Evolutionary conservation across 768 basidiomycete species (phyloP), one percentile per base, ranked within the genome.

Genomic region (Kwoniella bestiolae): DNA sequence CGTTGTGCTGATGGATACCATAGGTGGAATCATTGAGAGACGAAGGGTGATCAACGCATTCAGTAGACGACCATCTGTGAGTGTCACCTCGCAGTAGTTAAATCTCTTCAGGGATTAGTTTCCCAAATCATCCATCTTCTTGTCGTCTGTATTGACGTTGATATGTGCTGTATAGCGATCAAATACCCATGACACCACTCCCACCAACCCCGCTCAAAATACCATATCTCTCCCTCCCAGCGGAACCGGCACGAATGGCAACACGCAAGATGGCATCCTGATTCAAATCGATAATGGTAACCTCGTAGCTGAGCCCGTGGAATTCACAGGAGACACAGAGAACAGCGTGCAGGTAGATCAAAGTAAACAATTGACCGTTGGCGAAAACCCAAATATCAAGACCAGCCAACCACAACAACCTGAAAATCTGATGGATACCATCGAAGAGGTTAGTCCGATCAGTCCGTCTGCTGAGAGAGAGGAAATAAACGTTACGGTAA

Each of bases 11-110:
- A n/a, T 8, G 46, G 25, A 14, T 9, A 25, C n/a, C 3, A 25
- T 45, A 80, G 79, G 78, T 23, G 79, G 79, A 18, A 80, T 80
- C 65, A 80, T 80, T 56, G 79, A 80, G 67, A 69, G 79, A 41
- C 75, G 79, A 38, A 55, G 69, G 41, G 74, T 74, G 5, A 71
- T 75, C 59, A 69, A 67, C 28, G 72, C 74, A 4, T 61, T 75
- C 31, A 67, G 69, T 38, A 65, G 76, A 31, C 53, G 70, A 29
- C 72, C 76, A 46, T 75, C 74, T 12, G 71, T 72, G 31, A 56
- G 63, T 61, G 25, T 29, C 26, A 35, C n/a, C 3, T n/a, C n/a
- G n/a, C n/a, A n/a, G n/a, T n/a, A n/a, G n/a, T n/a, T n/a, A n/a
- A n/a, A n/a, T n/a, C n/a, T n/a, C n/a, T n/a, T n/a, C n/a, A n/a